Evolutionary conservation across 495 filamentous ascomycete species (phyloP).

Genomic region (Lineolata rhizophorae): DNA sequence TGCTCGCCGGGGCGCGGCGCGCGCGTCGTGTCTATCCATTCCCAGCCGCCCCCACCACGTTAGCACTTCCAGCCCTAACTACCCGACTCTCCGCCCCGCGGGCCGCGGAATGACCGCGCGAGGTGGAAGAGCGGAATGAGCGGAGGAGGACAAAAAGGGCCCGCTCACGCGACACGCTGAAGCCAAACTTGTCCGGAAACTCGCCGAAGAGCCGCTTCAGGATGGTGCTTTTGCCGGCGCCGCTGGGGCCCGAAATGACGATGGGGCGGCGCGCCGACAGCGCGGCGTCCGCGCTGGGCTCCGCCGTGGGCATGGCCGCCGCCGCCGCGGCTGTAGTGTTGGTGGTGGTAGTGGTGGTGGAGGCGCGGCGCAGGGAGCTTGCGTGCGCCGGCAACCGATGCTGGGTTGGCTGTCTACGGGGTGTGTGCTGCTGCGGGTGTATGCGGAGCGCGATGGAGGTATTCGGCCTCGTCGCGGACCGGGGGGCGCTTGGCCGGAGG

Average conservation of each 20-base stretch:
- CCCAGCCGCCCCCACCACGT: background rate
- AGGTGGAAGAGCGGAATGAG: background rate
- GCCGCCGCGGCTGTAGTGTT: too few relatives aligned
- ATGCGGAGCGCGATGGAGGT: too few relatives aligned
- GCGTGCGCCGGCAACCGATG: too few relatives aligned
- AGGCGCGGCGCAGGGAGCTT: too few relatives aligned
- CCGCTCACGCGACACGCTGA: conserved; percentile 60
- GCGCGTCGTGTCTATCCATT: conserved; percentile 51
- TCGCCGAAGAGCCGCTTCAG: conserved; percentile 46
- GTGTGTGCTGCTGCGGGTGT: too few relatives aligned
- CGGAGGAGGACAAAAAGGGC: background rate
- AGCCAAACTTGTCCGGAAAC: conserved; percentile 54
- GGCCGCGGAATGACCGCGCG: background rate
- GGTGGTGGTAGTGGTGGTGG: too few relatives aligned
- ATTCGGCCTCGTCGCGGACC: too few relatives aligned
- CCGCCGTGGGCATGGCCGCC: too few relatives aligned
- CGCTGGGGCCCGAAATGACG: conserved; percentile 70
- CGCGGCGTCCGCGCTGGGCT: too few relatives aligned
- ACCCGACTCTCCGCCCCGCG: background rate
- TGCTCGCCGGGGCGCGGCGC: conserved; percentile 52
- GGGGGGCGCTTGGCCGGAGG: too few relatives aligned
- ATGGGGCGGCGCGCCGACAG: too few relatives aligned
- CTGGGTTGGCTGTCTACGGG: too few relatives aligned
- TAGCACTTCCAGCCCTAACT: background rate
- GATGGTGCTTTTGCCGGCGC: conserved; percentile 76